These are phyloP conservation scores for Rosa rugosa DNA, from an alignment of 306 rosid genomes.

Conservation along the genomic window DNA sequence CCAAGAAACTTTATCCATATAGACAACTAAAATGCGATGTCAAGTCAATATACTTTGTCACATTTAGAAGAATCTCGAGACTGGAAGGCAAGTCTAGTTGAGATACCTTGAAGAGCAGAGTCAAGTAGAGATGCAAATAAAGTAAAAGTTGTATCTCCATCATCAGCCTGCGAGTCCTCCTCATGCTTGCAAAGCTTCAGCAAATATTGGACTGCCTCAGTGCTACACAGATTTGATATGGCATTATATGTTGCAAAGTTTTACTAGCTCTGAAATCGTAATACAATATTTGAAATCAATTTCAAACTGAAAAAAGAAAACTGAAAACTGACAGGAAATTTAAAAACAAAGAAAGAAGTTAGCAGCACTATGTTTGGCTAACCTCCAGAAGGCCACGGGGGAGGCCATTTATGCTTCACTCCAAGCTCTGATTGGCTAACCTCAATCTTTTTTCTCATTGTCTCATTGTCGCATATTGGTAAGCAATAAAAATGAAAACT, in stretches of 20 bases:
- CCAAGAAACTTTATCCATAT: background rate
- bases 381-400: too few relatives aligned
- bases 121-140: slow-evolving; percentile 80
- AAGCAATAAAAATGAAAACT: too few relatives aligned
- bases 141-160: slow-evolving; percentile 63
- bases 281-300: too few relatives aligned
- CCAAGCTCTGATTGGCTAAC: too few relatives aligned
- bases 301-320: too few relatives aligned
- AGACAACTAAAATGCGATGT: background rate
- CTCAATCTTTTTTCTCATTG: too few relatives aligned
- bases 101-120: slow-evolving; percentile 77
- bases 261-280: background rate
- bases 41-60: background rate
- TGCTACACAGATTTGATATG: background rate
- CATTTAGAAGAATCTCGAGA: background rate
- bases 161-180: slow-evolving; percentile 57
- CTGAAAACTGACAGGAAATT: too few relatives aligned
- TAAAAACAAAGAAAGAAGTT: too few relatives aligned
- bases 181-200: slow-evolving; percentile 68
- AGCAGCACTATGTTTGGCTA: too few relatives aligned
- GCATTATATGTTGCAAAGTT: background rate
- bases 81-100: background rate
- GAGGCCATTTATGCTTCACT: too few relatives aligned
- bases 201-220: slow-evolving; percentile 54
- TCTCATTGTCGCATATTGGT: too few relatives aligned